These are phyloP conservation scores for Schizophyllum commune DNA, from an alignment of 1,284 basidiomycete genomes.

Conservation along the genomic window DNA sequence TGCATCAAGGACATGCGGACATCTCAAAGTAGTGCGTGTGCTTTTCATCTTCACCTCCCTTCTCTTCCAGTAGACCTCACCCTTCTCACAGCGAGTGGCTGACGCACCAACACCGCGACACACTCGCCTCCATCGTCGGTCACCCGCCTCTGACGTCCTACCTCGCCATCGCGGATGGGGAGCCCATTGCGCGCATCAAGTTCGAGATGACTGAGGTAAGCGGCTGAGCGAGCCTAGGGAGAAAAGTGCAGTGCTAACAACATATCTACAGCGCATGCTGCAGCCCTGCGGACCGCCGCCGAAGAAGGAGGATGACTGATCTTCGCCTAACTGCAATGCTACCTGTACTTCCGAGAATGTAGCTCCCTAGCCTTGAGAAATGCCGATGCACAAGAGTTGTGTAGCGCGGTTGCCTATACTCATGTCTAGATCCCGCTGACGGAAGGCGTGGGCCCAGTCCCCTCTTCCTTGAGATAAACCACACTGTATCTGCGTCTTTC, in stretches of 20 bases:
- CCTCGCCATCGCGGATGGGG: conserved; percentile 89
- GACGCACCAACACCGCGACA: conserved; percentile 96
- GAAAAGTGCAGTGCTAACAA: conserved; percentile 1
- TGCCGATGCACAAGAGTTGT: too few species aligned
- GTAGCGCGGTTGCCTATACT: too few species aligned
- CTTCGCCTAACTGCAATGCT: too few species aligned
- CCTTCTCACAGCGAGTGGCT: conserved; percentile 80
- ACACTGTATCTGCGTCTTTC: too few species aligned
- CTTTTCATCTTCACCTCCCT: too few species aligned
- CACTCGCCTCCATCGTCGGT: conserved; percentile 85
- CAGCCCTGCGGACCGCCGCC: conserved; percentile 98
- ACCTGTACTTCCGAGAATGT: too few species aligned
- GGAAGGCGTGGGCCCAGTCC: too few species aligned
- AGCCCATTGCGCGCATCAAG: conserved; percentile 81
- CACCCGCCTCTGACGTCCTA: conserved; percentile 85
- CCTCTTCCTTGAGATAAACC: too few species aligned
- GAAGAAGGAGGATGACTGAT: conserved; percentile 78
- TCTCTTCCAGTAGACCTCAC: too few species aligned
- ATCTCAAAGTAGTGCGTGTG: conserved; percentile 81
- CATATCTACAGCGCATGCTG: conserved; percentile 72
- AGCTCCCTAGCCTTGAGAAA: too few species aligned
- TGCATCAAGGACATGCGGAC: conserved; percentile 93
- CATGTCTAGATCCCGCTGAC: too few species aligned
- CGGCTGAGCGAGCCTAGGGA: conserved; percentile 17
- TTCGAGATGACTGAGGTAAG: conserved; percentile 94